Conservation (phyloP, 352 stramenopile species). For the Phytophthora hybrid region DNA sequence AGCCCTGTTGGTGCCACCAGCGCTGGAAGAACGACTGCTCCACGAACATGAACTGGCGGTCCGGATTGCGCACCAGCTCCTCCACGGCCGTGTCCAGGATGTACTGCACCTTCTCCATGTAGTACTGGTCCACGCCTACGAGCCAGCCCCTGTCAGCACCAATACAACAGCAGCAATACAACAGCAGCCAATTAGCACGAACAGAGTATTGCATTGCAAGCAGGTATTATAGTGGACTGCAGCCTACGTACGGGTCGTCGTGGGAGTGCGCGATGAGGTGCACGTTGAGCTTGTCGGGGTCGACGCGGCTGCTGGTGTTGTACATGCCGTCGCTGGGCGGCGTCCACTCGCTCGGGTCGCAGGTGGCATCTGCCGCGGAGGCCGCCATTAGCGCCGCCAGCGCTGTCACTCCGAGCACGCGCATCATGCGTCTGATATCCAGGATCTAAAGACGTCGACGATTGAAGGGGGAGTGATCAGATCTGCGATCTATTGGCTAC, state of each 20-base stretch:
- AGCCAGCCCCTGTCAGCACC: constrained; percentile 85
- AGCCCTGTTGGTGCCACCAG: constrained; percentile 95
- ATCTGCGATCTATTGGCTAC: too few species aligned
- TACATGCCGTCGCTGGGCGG: constrained; percentile 71
- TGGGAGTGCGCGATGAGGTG: constrained; percentile 97
- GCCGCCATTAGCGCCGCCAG: constrained; percentile 15
- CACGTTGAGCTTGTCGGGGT: constrained; percentile 92
- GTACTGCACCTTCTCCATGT: constrained; percentile 92
- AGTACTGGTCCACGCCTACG: constrained; percentile 98
- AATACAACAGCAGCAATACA: neutral
- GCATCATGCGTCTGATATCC: too few species aligned
- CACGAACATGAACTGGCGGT: constrained; percentile 96
- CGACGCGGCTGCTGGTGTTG: constrained; percentile 63
- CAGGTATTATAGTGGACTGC: neutral
- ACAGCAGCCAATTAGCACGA: neutral
- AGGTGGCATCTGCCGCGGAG: constrained; percentile 17
- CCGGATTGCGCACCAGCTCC: constrained; percentile 88
- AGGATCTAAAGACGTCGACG: too few species aligned
- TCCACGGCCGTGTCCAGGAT: constrained; percentile 95
- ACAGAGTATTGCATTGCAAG: neutral
- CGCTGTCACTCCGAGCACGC: too few species aligned
- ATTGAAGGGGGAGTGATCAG: too few species aligned
- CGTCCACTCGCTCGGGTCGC: constrained; percentile 76
- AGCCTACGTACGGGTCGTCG: constrained; percentile 91
- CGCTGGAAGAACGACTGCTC: constrained; percentile 97